Percentiles rank a stretch among this genome's conserved stretches.
phyloP scores from a whole-genome alignment of 2,329 filamentous ascomycete genomes.

The Onygenales sp. region DNA sequence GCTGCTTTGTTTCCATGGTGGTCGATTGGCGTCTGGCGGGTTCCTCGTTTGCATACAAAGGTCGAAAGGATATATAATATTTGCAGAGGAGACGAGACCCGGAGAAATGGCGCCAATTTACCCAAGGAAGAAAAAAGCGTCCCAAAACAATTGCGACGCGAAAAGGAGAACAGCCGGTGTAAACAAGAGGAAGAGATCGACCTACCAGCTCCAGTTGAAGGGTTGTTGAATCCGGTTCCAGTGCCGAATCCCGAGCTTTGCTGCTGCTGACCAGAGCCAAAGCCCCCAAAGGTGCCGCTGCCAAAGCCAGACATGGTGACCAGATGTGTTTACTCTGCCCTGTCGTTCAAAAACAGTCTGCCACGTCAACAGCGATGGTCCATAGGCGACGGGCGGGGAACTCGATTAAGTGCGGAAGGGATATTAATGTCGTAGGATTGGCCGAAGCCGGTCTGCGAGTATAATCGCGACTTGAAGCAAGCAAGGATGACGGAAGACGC shows the following conservation, averaged over 20 bases:
- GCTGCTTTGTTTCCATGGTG: constrained; percentile 3
- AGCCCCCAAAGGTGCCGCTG: constrained; percentile 9
- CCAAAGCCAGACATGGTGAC: constrained; percentile 12
- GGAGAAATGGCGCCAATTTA: constrained; percentile 1
- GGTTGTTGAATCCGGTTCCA: constrained; percentile 4
- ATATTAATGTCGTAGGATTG: not conserved
- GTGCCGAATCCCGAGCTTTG: constrained; percentile 11
- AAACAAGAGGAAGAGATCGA: not conserved
- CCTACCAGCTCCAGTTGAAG: constrained; percentile 12
- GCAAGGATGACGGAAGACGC: not conserved
- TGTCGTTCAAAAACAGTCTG: not conserved
- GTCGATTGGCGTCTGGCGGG: constrained; percentile 2
- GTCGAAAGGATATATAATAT: not conserved
- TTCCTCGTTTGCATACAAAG: not conserved
- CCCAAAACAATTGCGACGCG: not conserved
- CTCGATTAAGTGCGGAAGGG: not conserved
- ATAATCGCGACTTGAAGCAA: not conserved
- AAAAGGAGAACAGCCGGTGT: constrained; percentile 3
- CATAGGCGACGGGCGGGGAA: not conserved
- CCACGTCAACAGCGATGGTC: not conserved
- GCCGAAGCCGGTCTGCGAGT: not conserved
- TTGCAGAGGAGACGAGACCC: not conserved
- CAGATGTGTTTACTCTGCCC: not conserved
- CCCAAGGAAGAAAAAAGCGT: not conserved
- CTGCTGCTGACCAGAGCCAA: constrained; percentile 11